Base-by-base conservation (phyloP, 2,329 filamentous ascomycete species). In the Claviceps spartinae region DNA sequence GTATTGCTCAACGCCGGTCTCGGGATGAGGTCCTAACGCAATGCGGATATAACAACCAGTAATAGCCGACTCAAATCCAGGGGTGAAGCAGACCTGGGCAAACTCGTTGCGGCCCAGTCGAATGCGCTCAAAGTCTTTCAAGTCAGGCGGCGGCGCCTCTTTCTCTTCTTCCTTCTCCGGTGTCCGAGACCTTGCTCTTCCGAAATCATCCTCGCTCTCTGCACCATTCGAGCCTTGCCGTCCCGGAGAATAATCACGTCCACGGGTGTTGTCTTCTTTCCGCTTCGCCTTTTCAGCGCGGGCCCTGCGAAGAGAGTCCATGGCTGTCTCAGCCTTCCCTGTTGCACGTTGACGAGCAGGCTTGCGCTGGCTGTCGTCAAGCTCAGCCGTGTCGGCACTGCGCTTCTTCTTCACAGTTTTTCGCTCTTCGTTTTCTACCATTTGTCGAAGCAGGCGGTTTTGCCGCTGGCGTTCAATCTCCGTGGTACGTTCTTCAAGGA, bases 51-150 rank as follows among this genome's bases (percentile, higher is more conserved):
- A 98, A 67, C 89, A 94, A 49, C 88, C 88, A 16, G 75, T 81
- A 61, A 96, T 86, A 34, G 85, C 78, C 8, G 85, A 72, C 52
- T 95, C 86, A 59, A 98, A 96, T 4, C 84, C 84, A 11, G 93
- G 93, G 59, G 90, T 91, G 71, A 95, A 95, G 74, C 89, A 96
- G 52, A 95, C 85, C 62, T 91, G 82, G 6, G 86, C 85, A 65
- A 98, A 95, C 62, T 89, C 86, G 58, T 80, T 85, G 56, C 93
- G 81, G 48, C 90, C 88, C 54, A 98, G 79, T 53, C 88, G 82
- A 50, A 91, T 81, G 49, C 87, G 81, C 63, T 97, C 86, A 57
- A 91, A 82, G 65, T 97, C 88, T n/a, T 77, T 77, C 20, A 95
- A 72, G 38, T 85, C 81, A 2, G 86, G 81, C 26, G 82, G 83